These are phyloP conservation scores for Hypoxylon sp. DNA, from an alignment of 2,329 filamentous ascomycete species.

Conservation along the genomic window DNA sequence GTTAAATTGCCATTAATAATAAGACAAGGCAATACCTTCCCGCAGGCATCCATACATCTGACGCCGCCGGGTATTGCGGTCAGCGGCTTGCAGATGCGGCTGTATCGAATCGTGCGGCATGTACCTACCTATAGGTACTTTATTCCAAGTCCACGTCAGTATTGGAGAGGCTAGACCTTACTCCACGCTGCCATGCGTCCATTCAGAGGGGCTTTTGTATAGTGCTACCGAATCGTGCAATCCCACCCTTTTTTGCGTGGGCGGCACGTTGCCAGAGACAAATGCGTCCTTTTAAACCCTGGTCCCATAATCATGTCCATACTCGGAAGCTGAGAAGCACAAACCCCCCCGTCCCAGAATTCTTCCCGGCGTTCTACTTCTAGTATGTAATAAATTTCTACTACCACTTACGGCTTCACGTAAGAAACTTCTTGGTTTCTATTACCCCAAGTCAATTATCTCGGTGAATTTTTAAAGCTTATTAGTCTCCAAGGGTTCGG, in stretches of 20 bases:
- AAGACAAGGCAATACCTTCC: slow-evolving; percentile 31
- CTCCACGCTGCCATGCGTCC: slow-evolving; percentile 32
- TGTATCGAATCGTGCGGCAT: slow-evolving; percentile 45
- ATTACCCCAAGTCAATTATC: slow-evolving; percentile 17
- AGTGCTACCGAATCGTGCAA: slow-evolving; percentile 41
- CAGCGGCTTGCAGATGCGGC: slow-evolving; percentile 45
- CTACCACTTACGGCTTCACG: not conserved
- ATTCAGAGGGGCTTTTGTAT: slow-evolving; percentile 32
- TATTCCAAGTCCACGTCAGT: slow-evolving; percentile 43
- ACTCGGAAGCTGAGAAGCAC: slow-evolving; percentile 38
- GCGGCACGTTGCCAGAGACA: slow-evolving; percentile 40
- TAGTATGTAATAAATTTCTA: slow-evolving; percentile 7
- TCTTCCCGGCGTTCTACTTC: slow-evolving; percentile 4
- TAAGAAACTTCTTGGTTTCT: not conserved
- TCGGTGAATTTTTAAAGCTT: slow-evolving; percentile 30
- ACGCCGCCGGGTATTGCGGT: slow-evolving; percentile 39
- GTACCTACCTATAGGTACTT: too few species aligned
- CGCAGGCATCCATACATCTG: slow-evolving; percentile 36
- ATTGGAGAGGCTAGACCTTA: slow-evolving; percentile 38
- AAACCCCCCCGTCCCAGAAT: not conserved
- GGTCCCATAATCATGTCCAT: slow-evolving; percentile 28
- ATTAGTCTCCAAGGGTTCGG: slow-evolving; percentile 26
- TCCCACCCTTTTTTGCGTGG: slow-evolving; percentile 42
- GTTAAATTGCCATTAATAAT: slow-evolving; percentile 17
- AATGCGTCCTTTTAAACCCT: slow-evolving; percentile 31